phyloP scores from a whole-genome alignment of 2,329 filamentous ascomycete genomes.

The Diaporthe destruens region DNA sequence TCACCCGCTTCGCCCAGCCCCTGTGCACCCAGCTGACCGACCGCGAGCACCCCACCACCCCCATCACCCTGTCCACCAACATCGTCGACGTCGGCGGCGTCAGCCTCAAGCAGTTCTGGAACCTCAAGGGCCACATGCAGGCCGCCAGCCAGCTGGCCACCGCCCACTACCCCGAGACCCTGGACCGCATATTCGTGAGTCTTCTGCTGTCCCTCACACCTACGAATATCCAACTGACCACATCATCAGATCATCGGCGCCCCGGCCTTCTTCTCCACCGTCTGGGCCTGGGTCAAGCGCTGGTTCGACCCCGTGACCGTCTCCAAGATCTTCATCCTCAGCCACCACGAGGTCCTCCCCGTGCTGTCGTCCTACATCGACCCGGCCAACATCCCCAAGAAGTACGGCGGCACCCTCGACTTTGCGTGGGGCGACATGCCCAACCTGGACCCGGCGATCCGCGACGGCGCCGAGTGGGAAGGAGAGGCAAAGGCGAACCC shows the following conservation, averaged over 20 bases:
- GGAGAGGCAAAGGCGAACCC: slow-evolving; percentile 54
- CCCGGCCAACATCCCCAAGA: slow-evolving; percentile 83
- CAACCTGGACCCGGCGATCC: slow-evolving; percentile 74
- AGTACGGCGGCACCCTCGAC: slow-evolving; percentile 89
- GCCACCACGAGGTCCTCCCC: slow-evolving; percentile 76
- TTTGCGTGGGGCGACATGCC: slow-evolving; percentile 84
- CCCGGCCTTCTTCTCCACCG: slow-evolving; percentile 89
- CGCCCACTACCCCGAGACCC: slow-evolving; percentile 93
- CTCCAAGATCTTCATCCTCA: slow-evolving; percentile 95
- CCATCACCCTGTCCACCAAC: slow-evolving; percentile 92
- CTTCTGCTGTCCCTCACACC: too few relatives aligned
- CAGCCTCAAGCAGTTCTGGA: slow-evolving; percentile 95
- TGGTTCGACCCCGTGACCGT: slow-evolving; percentile 96
- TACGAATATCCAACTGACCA: too few relatives aligned
- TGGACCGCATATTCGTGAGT: slow-evolving; percentile 78
- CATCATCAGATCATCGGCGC: slow-evolving; percentile 83
- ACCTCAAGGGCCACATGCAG: slow-evolving; percentile 93
- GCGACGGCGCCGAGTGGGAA: slow-evolving; percentile 64
- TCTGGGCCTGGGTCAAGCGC: slow-evolving; percentile 95
- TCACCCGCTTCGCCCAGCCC: slow-evolving; percentile 88
- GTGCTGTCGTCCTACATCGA: slow-evolving; percentile 88
- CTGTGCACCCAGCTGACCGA: slow-evolving; percentile 82
- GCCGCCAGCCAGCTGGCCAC: slow-evolving; percentile 89
- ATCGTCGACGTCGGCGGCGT: slow-evolving; percentile 94
- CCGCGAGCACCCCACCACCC: slow-evolving; percentile 80